Evolutionary conservation across 306 rosid species (phyloP), one percentile per base, ranked within the genome.

Genomic region (Sophora flavescens): DNA sequence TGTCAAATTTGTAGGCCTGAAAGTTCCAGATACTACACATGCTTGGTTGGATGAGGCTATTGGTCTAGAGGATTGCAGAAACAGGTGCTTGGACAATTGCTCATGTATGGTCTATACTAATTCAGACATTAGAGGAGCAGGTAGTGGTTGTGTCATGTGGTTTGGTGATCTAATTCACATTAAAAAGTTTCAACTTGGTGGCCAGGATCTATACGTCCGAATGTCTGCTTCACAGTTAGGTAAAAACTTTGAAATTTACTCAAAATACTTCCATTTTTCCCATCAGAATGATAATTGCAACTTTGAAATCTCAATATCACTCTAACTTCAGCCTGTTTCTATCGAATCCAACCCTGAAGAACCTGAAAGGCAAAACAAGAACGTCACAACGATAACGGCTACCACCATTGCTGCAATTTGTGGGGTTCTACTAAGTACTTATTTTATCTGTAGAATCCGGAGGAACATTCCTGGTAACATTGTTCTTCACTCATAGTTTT

Each of bases 71-170:
- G 73, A 84, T 28, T 86, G 88, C 39, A 30, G 33, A 26, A 60
- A 12, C 0, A 59, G 22, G 50, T 86, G 89, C 51, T 74, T 80
- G 61, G 74, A 22, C 6, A 52, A 80, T 47, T 86, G 87, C 26
- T 77, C 85, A 42, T 86, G 89, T 60, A 30, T 12, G 57, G 84
- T 87, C 6, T 83, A 74, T 28, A 62, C 89, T 38, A 74, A 74
- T 41, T 57, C 80, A 10, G 69, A 64, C 60, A 8, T 80, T 11
- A 74, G 39, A 4, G 76, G 15, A 10, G 63, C 13, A 63, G 77
- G 78, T 44, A 64, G 17, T 59, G 78, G 84, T 13, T 86, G 87
- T 64, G 45, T 66, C 48, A 68, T 80, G 76, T 83, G 89, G 85
- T 80, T 80, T 30, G 77, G 77, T 0, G 65, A 86, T 45, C 76